Percentiles rank a stretch among this genome's conserved stretches.
These are phyloP conservation scores for Penstemon barbatus DNA, from an alignment of 257 asterid species.

Conservation along the genomic window DNA sequence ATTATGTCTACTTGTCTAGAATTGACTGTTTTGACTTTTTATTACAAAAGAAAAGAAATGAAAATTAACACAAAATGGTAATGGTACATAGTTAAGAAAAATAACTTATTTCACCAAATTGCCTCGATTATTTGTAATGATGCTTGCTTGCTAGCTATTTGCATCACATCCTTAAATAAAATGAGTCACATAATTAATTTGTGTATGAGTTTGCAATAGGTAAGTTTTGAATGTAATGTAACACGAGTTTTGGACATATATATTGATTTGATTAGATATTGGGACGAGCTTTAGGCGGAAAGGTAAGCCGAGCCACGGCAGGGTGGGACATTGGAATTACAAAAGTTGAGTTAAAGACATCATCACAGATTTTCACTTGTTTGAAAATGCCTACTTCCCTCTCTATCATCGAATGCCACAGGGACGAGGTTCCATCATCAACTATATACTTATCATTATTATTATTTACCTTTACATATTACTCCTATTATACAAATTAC, in stretches of 20 bases:
- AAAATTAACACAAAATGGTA: too few relatives aligned
- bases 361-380: conserved; percentile 55
- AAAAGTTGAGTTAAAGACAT: conserved; percentile 49
- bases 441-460: neutral
- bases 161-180: too few relatives aligned
- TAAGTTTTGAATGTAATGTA: conserved; percentile 4
- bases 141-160: too few relatives aligned
- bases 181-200: too few relatives aligned
- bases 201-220: too few relatives aligned
- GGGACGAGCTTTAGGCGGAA: conserved; percentile 87
- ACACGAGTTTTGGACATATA: conserved; percentile 6
- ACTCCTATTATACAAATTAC: neutral
- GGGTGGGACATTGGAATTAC: conserved; percentile 93
- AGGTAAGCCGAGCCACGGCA: conserved; percentile 59
- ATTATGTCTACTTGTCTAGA: too few relatives aligned
- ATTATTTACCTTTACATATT: neutral
- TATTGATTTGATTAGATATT: conserved; percentile 43
- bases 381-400: conserved; percentile 60
- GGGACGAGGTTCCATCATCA: conserved; percentile 66
- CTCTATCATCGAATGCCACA: conserved; percentile 73
- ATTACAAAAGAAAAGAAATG: too few relatives aligned
- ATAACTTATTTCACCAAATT: too few relatives aligned
- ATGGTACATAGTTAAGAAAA: too few relatives aligned
- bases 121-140: too few relatives aligned
- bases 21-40: too few relatives aligned